Evolutionary conservation across 306 rosid genomes (phyloP).

Genomic region (Cicer pinnatifidum): DNA sequence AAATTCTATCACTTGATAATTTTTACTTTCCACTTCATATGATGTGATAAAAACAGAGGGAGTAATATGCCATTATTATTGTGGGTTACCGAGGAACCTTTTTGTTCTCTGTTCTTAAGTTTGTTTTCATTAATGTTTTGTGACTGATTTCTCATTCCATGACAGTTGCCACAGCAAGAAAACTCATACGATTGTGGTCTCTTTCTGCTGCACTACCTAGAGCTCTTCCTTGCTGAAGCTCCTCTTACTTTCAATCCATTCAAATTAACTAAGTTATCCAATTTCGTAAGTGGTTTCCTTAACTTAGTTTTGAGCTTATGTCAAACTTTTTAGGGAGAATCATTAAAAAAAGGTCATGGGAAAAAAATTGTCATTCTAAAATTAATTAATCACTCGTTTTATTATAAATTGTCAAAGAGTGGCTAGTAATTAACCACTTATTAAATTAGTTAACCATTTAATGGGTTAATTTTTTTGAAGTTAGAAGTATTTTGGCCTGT

Average conservation of each 20-base stretch:
- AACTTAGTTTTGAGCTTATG: constrained; percentile 28
- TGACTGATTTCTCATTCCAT: constrained; percentile 43
- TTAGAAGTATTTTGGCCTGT: constrained; percentile 15
- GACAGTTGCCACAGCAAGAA: constrained; percentile 94
- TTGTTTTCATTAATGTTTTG: constrained; percentile 24
- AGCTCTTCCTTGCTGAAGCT: constrained; percentile 80
- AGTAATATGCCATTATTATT: neutral
- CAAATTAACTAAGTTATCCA: constrained; percentile 68
- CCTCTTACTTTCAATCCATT: constrained; percentile 83
- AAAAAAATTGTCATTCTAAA: constrained; percentile 4
- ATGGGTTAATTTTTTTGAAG: constrained; percentile 16
- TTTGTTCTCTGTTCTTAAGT: constrained; percentile 8
- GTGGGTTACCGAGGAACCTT: constrained; percentile 16
- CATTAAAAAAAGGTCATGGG: constrained; percentile 13
- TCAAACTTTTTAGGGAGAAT: neutral
- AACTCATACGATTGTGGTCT: constrained; percentile 92
- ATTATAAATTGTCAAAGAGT: neutral
- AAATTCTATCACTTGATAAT: constrained; percentile 28
- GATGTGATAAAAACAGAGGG: constrained; percentile 1
- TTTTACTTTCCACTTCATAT: neutral
- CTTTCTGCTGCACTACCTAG: constrained; percentile 92
- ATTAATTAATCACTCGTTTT: constrained; percentile 1
- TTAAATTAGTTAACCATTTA: constrained; percentile 28
- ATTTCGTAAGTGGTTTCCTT: constrained; percentile 70
- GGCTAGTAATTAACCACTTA: constrained; percentile 12